These are phyloP conservation scores for Aspergillus kassunensis DNA, from an alignment of 495 filamentous ascomycete species.

Conservation along the genomic window DNA sequence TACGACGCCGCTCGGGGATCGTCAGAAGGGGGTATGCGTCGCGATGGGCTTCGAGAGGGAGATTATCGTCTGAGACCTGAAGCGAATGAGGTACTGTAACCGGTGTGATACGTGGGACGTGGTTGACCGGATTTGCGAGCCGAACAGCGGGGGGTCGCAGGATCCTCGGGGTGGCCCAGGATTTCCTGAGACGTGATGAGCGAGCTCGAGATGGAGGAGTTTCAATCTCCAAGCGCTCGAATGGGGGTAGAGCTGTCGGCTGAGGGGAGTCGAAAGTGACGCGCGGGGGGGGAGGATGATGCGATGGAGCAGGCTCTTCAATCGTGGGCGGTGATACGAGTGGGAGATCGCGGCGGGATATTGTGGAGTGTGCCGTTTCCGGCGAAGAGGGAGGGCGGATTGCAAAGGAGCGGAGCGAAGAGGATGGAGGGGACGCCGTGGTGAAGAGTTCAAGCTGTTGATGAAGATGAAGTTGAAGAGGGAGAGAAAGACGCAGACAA, in stretches of 20 bases:
- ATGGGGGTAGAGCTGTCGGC: slow-evolving; percentile 9
- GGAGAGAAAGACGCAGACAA: slow-evolving; percentile 15
- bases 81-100: slow-evolving; percentile 28
- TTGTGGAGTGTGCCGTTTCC: slow-evolving; percentile 36
- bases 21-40: slow-evolving; percentile 68
- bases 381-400: slow-evolving; percentile 14
- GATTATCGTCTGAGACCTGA: slow-evolving; percentile 37
- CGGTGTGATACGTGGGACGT: slow-evolving; percentile 46
- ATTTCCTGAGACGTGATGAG: slow-evolving; percentile 11
- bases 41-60: slow-evolving; percentile 32
- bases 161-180: slow-evolving; percentile 18
- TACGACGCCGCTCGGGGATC: slow-evolving; percentile 62
- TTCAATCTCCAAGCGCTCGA: slow-evolving; percentile 14
- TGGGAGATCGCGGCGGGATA: slow-evolving; percentile 17
- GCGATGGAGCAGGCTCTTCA: slow-evolving; percentile 25
- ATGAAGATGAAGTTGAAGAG: slow-evolving; percentile 12
- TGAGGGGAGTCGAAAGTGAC: slow-evolving; percentile 23
- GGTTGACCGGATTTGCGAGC: slow-evolving; percentile 46
- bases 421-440: slow-evolving; percentile 15
- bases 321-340: slow-evolving; percentile 31
- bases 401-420: slow-evolving; percentile 5
- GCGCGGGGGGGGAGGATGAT: slow-evolving; percentile 21
- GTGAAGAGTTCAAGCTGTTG: slow-evolving; percentile 1
- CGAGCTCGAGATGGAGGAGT: slow-evolving; percentile 5
- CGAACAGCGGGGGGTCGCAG: slow-evolving; percentile 38